Conservation (phyloP, 768 basidiomycete species). For the Neoboletus brunneissimus region DNA sequence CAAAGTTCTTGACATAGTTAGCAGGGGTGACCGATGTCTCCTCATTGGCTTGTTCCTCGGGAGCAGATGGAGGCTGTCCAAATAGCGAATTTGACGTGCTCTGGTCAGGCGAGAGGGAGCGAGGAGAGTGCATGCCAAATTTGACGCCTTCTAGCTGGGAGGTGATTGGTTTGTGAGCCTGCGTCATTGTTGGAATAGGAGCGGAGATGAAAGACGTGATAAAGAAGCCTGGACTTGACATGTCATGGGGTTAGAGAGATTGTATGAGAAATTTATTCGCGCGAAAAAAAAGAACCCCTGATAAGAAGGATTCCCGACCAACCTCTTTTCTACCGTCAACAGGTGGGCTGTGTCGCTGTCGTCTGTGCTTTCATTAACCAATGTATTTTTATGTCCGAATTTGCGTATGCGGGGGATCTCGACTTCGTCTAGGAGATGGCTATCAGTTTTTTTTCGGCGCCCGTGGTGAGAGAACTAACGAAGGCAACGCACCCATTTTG, state of each 20-base stretch:
- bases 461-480: background rate
- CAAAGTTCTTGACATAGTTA: background rate
- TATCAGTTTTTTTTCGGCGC: constrained; percentile 7
- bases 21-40: background rate
- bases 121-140: constrained; percentile 22
- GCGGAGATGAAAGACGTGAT: constrained; percentile 35
- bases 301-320: constrained; percentile 14
- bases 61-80: constrained; percentile 24
- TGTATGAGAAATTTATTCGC: constrained; percentile 16
- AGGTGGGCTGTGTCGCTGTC: constrained; percentile 6
- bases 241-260: constrained; percentile 26
- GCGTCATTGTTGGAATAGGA: constrained; percentile 26
- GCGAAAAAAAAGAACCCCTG: constrained; percentile 18
- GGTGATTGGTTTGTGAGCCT: constrained; percentile 19
- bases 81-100: constrained; percentile 18
- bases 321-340: constrained; percentile 21
- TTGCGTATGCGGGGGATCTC: constrained; percentile 52
- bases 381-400: constrained; percentile 37
- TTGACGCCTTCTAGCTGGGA: constrained; percentile 14
- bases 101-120: constrained; percentile 18
- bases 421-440: constrained; percentile 41
- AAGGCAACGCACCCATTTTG: constrained; percentile 46
- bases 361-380: constrained; percentile 2
- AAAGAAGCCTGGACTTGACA: constrained; percentile 32
- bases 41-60: background rate